Conservation (phyloP, 768 basidiomycete genomes). For the Dendrothele bispora region DNA sequence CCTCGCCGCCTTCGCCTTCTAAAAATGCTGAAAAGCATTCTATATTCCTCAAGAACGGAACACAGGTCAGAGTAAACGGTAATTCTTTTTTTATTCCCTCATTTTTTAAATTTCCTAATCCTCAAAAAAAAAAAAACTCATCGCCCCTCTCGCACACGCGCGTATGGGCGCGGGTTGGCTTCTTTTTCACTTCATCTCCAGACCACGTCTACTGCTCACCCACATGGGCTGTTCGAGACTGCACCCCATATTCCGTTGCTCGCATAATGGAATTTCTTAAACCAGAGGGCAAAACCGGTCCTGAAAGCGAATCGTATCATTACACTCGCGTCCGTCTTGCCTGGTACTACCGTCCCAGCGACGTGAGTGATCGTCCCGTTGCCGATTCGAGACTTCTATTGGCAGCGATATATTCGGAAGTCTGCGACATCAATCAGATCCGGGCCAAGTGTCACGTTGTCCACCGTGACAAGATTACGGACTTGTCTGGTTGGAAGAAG, state of each 20-base stretch:
- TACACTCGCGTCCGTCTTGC: conserved; percentile 87
- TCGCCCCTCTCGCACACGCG: neutral
- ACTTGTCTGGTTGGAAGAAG: conserved; percentile 92
- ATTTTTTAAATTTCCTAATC: conserved; percentile 25
- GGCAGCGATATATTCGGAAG: conserved; percentile 95
- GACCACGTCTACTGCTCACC: conserved; percentile 98
- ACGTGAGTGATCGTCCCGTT: conserved; percentile 90
- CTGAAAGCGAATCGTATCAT: conserved; percentile 63
- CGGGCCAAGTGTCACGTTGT: conserved; percentile 92
- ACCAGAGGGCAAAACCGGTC: conserved; percentile 66
- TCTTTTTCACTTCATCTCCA: conserved; percentile 39
- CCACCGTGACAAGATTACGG: conserved; percentile 93
- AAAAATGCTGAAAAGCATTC: conserved; percentile 13
- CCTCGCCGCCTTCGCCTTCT: neutral
- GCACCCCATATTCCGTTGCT: conserved; percentile 93
- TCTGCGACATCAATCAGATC: conserved; percentile 92
- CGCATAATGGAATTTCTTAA: conserved; percentile 97
- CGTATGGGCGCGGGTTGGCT: neutral
- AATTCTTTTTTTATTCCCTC: conserved; percentile 31
- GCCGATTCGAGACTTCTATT: conserved; percentile 90
- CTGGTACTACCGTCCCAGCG: conserved; percentile 96
- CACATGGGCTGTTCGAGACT: conserved; percentile 88
- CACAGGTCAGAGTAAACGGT: conserved; percentile 87
- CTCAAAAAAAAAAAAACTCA: no score
- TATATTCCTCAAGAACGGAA: conserved; percentile 77